Base-by-base conservation (phyloP, 2,329 filamentous ascomycete genomes). In the Cadophora gregata region DNA sequence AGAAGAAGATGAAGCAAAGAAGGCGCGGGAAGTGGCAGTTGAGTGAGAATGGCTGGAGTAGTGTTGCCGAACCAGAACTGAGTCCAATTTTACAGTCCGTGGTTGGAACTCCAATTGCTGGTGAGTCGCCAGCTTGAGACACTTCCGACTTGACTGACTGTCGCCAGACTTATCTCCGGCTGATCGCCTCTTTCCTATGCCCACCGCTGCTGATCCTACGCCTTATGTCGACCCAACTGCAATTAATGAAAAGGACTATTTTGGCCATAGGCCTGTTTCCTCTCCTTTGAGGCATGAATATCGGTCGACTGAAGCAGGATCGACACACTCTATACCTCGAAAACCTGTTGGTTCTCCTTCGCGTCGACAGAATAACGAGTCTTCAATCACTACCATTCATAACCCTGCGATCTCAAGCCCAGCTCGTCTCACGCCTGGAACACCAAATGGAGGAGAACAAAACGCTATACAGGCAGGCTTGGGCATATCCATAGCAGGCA, bases 41-140 rank as follows among this genome's bases (percentile, higher is more conserved):
- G 36, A 67, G 66, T 45, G 70, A 72, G 29, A 68, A 69, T 62
- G 71, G 70, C 3, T 75, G 73, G 73, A 73, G 53, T 21, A 73
- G 69, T 65, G 66, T 75, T 48, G 81, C 81, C 27, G 82, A 85
- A 66, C 83, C 84, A 12, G 76, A 77, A 8, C 71, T 86, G 38
- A 73, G 69, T 58, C 72, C 73, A 9, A 70, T 63, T 9, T 38
- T 63, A 10, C 70, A 72, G 42, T 72, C 70, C 1, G 16, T 65
- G 24, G 60, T 45, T 60, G 66, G 66, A 47, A 71, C 56, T 47
- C 68, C 68, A 14, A 12, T 61, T 19, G 55, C 45, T 61, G 66
- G 72, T 71, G 25, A 66, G 69, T 65, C 24, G n/a, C 16, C 31
- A 9, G 16, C 0, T 16, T 4, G 12, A 21, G 42, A 4, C 12